phyloP scores from a whole-genome alignment of 1,139 yeast species.

The Pneumocystis sp. region DNA sequence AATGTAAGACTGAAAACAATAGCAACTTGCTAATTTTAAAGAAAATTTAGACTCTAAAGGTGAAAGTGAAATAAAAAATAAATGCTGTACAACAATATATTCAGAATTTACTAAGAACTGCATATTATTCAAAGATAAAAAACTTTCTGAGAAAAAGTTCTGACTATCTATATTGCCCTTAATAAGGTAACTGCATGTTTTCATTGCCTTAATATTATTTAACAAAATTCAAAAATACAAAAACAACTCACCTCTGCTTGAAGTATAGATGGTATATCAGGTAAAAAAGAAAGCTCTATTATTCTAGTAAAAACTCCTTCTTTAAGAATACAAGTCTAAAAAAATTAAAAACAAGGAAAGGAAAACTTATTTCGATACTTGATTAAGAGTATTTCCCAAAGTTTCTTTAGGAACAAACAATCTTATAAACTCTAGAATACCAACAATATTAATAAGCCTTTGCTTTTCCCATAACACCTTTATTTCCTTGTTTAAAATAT shows the following conservation, averaged over 20 bases:
- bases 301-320: conserved; percentile 53
- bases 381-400: conserved; percentile 48
- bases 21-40: conserved; percentile 7
- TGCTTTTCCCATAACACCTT: conserved; percentile 19
- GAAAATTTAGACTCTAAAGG: conserved; percentile 5
- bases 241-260: conserved; percentile 33
- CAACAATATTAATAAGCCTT: conserved; percentile 25
- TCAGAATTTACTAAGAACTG: neutral
- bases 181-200: neutral
- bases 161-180: neutral
- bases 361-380: conserved; percentile 19
- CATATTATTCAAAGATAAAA: conserved; percentile 3
- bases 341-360: neutral
- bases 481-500: conserved; percentile 20
- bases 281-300: conserved; percentile 50
- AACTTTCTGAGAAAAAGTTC: conserved; percentile 3
- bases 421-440: conserved; percentile 58
- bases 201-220: neutral
- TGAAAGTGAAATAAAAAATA: conserved; percentile 3
- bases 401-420: conserved; percentile 63
- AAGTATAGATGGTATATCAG: conserved; percentile 44
- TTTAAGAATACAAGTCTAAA: conserved; percentile 33
- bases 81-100: conserved; percentile 2
- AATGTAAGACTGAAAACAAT: conserved; percentile 30
- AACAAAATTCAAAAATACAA: neutral